Evolutionary conservation across 2,329 filamentous ascomycete genomes (phyloP).

Genomic region (Fusarium coicis): DNA sequence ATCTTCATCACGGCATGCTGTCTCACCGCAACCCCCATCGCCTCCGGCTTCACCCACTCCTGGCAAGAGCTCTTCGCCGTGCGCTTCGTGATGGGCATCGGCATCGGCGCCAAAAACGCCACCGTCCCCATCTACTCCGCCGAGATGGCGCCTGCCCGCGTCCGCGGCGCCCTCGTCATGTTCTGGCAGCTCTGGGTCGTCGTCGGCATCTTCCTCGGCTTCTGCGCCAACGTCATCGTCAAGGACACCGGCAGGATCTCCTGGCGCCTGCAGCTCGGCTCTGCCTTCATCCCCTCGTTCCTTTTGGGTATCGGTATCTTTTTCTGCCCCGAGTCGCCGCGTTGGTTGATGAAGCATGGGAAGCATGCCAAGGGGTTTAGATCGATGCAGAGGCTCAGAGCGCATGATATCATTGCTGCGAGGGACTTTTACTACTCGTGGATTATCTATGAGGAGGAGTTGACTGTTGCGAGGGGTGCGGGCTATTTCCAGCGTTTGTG

Average conservation of each 20-base stretch:
- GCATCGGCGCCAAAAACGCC: constrained; percentile 72
- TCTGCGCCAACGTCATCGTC: constrained; percentile 64
- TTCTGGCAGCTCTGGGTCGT: constrained; percentile 67
- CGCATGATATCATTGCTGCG: constrained; percentile 64
- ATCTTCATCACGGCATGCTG: constrained; percentile 70
- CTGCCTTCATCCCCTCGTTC: constrained; percentile 64
- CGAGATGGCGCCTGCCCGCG: constrained; percentile 73
- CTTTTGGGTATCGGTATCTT: constrained; percentile 67
- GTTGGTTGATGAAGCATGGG: constrained; percentile 73
- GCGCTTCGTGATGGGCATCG: constrained; percentile 74
- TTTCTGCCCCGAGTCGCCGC: constrained; percentile 70
- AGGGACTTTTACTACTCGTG: constrained; percentile 64
- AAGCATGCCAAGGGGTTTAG: constrained; percentile 66
- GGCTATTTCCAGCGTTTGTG: constrained; percentile 49
- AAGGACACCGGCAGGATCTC: constrained; percentile 61
- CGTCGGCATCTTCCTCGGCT: constrained; percentile 57
- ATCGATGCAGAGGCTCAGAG: constrained; percentile 60
- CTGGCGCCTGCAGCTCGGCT: constrained; percentile 72
- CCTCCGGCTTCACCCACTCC: constrained; percentile 64
- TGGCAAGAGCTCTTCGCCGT: constrained; percentile 75
- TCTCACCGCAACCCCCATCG: constrained; percentile 52
- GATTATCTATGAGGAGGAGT: constrained; percentile 53
- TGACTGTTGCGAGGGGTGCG: constrained; percentile 43
- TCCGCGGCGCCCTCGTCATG: constrained; percentile 82
- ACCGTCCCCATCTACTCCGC: constrained; percentile 78